A percentile compares a stretch with the other conserved stretches of the same genome.
These are phyloP conservation scores for Leucocoprinus sp. DNA, from an alignment of 768 basidiomycete species.

Conservation along the genomic window DNA sequence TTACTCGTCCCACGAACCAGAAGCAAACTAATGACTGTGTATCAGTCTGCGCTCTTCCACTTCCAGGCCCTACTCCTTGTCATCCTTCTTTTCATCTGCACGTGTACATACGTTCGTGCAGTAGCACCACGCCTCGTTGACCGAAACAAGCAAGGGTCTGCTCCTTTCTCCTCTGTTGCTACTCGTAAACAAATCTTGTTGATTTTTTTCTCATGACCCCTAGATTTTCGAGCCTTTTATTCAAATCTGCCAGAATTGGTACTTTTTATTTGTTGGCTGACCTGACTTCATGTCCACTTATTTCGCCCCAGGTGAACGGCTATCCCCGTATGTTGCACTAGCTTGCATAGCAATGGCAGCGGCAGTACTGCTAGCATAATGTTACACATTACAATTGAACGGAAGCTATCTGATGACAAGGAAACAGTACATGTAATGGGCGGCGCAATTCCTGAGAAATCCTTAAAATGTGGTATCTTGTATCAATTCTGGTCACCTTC, in stretches of 20 bases:
- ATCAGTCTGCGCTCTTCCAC: slow-evolving; percentile 88
- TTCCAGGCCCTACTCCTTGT: slow-evolving; percentile 94
- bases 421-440: slow-evolving; percentile 17
- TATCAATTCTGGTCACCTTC: slow-evolving; percentile 3
- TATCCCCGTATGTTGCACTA: slow-evolving; percentile 92
- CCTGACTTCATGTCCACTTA: not conserved
- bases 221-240: slow-evolving; percentile 88
- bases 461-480: not conserved
- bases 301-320: slow-evolving; percentile 69
- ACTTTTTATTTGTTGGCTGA: slow-evolving; percentile 1
- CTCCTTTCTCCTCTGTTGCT: not conserved
- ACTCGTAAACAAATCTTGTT: not conserved
- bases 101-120: slow-evolving; percentile 91
- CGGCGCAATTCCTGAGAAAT: not conserved
- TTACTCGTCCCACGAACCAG: not conserved
- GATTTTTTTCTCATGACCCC: slow-evolving; percentile 1
- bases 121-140: slow-evolving; percentile 88
- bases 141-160: slow-evolving; percentile 89
- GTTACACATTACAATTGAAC: slow-evolving; percentile 19
- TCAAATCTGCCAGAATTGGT: slow-evolving; percentile 96
- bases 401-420: slow-evolving; percentile 15
- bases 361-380: slow-evolving; percentile 42
- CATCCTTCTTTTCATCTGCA: slow-evolving; percentile 90
- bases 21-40: not conserved
- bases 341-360: slow-evolving; percentile 92